Conservation (phyloP, 1,139 yeast species). For the Yamadazyma sp. region DNA sequence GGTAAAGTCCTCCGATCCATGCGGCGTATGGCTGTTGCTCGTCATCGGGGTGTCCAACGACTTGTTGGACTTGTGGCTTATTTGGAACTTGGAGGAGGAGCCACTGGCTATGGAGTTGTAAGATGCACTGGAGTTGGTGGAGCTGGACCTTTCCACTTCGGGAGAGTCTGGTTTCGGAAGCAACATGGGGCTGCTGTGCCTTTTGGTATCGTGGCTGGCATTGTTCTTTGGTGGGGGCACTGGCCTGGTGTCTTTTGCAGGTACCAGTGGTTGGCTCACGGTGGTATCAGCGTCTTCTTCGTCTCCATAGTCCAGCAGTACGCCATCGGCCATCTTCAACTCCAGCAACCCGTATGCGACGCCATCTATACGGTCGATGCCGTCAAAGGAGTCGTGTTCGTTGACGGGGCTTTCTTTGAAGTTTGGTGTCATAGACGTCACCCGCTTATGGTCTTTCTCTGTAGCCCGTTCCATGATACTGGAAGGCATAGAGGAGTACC, state of each 20-base stretch:
- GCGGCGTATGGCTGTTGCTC: not conserved
- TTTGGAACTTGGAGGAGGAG: constrained; percentile 32
- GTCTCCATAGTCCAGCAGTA: constrained; percentile 1
- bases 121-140: constrained; percentile 31
- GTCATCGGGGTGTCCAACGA: constrained; percentile 3
- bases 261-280: not conserved
- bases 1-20: too few relatives aligned
- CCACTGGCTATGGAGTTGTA: constrained; percentile 42
- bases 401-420: constrained; percentile 18
- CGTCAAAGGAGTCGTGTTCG: constrained; percentile 1
- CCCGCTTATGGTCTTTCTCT: constrained; percentile 14
- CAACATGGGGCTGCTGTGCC: too few relatives aligned
- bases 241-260: not conserved
- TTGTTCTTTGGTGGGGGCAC: not conserved
- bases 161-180: not conserved
- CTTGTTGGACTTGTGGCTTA: constrained; percentile 8
- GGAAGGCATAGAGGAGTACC: constrained; percentile 40
- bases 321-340: constrained; percentile 6
- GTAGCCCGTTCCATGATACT: constrained; percentile 7
- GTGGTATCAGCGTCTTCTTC: constrained; percentile 4
- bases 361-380: constrained; percentile 8
- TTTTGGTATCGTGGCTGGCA: too few relatives aligned
- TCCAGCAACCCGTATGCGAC: constrained; percentile 18
- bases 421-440: constrained; percentile 27
- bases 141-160: constrained; percentile 21